Percentiles rank a stretch among this genome's conserved stretches.
Conservation (phyloP, 345 rosid genomes). For the Clarkia xantiana region DNA sequence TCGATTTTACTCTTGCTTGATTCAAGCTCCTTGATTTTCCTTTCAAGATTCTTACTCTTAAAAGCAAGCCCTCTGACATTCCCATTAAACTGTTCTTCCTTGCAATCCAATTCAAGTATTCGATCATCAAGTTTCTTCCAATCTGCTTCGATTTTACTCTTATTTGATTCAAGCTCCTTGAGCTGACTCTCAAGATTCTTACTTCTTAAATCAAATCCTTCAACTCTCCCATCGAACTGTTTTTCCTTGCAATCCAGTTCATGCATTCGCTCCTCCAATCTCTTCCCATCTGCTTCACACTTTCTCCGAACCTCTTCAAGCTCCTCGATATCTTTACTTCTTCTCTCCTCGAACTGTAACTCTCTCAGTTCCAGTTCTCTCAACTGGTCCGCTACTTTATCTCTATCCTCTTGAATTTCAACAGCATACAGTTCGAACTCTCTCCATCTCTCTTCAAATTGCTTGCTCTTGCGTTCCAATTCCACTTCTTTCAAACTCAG, state of each 20-base stretch:
- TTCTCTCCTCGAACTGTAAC: neutral
- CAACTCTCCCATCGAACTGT: neutral
- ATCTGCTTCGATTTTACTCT: slow-evolving; percentile 4
- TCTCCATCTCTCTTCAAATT: slow-evolving; percentile 4
- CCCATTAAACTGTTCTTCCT: too few relatives aligned
- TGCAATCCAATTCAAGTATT: slow-evolving; percentile 1
- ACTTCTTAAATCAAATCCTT: slow-evolving; percentile 1
- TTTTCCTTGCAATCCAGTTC: neutral
- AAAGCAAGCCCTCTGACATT: too few relatives aligned
- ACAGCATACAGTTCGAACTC: slow-evolving; percentile 1
- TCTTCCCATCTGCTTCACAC: neutral
- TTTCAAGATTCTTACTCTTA: too few relatives aligned
- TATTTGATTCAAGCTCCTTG: slow-evolving; percentile 1
- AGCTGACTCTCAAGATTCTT: neutral
- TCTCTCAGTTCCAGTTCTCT: neutral
- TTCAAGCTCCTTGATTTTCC: too few relatives aligned
- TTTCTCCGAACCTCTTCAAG: neutral
- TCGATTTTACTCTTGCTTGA: too few relatives aligned
- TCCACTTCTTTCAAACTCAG: slow-evolving; percentile 12
- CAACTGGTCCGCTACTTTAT: neutral
- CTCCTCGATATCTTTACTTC: slow-evolving; percentile 6
- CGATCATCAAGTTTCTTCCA: slow-evolving; percentile 1
- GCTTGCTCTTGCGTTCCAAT: slow-evolving; percentile 10
- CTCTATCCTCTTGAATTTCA: neutral
- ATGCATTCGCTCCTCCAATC: neutral